A percentile compares a stretch with the other conserved stretches of the same genome.
These are phyloP conservation scores for Pisolithus microcarpus DNA, from an alignment of 768 basidiomycete genomes.

Conservation along the genomic window DNA sequence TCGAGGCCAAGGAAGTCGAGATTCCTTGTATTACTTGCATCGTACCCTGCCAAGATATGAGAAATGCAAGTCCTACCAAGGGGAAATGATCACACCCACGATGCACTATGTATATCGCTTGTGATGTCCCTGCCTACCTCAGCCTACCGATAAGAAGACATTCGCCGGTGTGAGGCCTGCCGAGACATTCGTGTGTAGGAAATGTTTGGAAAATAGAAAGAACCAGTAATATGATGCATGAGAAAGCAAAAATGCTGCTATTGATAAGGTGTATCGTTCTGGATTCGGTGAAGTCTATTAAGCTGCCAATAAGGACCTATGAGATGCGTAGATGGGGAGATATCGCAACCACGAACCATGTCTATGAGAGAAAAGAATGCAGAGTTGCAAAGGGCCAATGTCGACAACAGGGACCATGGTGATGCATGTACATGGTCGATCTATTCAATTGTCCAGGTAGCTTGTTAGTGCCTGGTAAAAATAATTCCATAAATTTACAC, in stretches of 20 bases:
- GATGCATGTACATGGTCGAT: conserved; percentile 2
- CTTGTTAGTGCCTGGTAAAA: neutral
- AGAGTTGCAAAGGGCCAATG: conserved; percentile 16
- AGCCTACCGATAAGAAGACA: conserved; percentile 9
- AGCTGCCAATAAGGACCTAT: conserved; percentile 10
- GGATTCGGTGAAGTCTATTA: conserved; percentile 14
- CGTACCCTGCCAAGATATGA: conserved; percentile 21
- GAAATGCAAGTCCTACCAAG: neutral
- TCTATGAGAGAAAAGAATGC: conserved; percentile 17
- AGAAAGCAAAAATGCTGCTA: conserved; percentile 18
- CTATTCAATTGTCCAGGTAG: conserved; percentile 8
- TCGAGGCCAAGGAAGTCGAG: conserved; percentile 14
- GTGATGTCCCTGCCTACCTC: conserved; percentile 14
- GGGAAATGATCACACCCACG: conserved; percentile 12
- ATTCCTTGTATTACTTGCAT: conserved; percentile 22
- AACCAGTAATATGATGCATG: conserved; percentile 11
- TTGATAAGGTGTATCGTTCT: conserved; percentile 17
- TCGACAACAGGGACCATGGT: conserved; percentile 9
- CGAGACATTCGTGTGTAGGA: conserved; percentile 1
- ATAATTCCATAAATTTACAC: conserved; percentile 1
- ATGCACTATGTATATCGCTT: conserved; percentile 16
- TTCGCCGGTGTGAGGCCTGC: conserved; percentile 8
- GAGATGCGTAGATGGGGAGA: neutral
- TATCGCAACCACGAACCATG: conserved; percentile 12
- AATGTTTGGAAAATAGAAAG: conserved; percentile 9